Base-by-base conservation (phyloP, 768 basidiomycete genomes). In the Boletus tylopilopsis region DNA sequence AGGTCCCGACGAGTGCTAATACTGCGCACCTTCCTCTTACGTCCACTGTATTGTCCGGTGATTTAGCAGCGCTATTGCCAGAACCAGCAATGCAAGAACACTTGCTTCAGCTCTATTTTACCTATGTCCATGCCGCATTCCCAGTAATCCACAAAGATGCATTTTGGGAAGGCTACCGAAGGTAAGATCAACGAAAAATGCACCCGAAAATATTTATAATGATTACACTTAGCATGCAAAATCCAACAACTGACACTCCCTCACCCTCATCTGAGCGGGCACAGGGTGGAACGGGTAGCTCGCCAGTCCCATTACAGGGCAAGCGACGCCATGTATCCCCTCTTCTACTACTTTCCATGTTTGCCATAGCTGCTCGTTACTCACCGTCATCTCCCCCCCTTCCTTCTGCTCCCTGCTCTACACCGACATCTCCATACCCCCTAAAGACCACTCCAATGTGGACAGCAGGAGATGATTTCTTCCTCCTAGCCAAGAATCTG, bases 271-370 rank as follows among this genome's bases (percentile, higher is more conserved):
- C 65, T 2, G 61, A 66, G 25, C 51, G 45, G 4, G 40, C 40
- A 42, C 57, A 51, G 6, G 30, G 30, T 13, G 23, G 55, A 57
- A 15, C 62, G 53, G 48, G 55, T 55, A 53, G 46, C 45, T 57
- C 56, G 37, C 48, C 69, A 4, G 69, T 72, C 10, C 73, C 75
- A 0, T 71, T 71, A 55, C 73, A 65, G 45, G 66, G 71, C 37
- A 71, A 73, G 8, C 70, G 67, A 5, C 71, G 73, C n/a, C 73
- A 72, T 25, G 70, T 85, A 16, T 79, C 90, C 4, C 68, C 79
- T 6, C 74, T 92, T 4, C 76, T 93, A 12, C 75, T 94, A 4
- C 76, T 94, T 23, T 77, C 81, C n/a, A 92, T 94, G 81, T 91
- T 85, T 61, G 76, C 92, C 16, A 75, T 90, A 42, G 87, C 91